These are phyloP conservation scores for Epichloe bromicola DNA, from an alignment of 2,329 filamentous ascomycete genomes.

Conservation along the genomic window DNA sequence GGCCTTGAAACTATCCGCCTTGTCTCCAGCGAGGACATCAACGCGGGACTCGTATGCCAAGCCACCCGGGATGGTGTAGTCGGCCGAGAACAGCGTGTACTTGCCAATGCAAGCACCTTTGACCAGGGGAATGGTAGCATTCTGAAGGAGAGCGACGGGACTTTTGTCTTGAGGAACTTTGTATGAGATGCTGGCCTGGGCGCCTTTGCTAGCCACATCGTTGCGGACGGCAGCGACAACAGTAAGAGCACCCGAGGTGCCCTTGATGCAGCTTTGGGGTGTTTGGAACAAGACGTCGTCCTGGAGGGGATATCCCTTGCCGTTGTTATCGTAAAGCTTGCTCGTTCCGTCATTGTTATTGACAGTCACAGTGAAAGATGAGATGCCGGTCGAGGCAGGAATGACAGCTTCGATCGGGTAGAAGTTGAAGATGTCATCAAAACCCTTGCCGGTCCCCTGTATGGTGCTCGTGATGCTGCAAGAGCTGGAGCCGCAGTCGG, in stretches of 20 bases:
- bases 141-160: conserved; percentile 28
- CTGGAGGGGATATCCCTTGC: conserved; percentile 38
- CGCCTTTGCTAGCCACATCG: conserved; percentile 28
- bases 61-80: conserved; percentile 30
- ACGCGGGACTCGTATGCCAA: conserved; percentile 31
- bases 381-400: conserved; percentile 43
- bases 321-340: conserved; percentile 42
- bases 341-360: conserved; percentile 33
- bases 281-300: conserved; percentile 42
- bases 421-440: conserved; percentile 48
- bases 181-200: conserved; percentile 30
- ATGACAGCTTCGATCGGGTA: conserved; percentile 38
- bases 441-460: conserved; percentile 38
- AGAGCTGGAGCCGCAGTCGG: conserved; percentile 26
- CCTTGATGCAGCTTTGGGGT: conserved; percentile 42
- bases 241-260: conserved; percentile 28
- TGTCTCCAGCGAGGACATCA: conserved; percentile 29
- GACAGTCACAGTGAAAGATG: conserved; percentile 44
- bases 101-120: conserved; percentile 31
- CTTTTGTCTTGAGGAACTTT: conserved; percentile 27
- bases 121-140: conserved; percentile 25
- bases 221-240: conserved; percentile 37
- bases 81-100: conserved; percentile 35
- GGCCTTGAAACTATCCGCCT: conserved; percentile 36
- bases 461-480: conserved; percentile 33